Evolutionary conservation across 2,329 filamentous ascomycete genomes (phyloP).

Genomic region (Trematosphaeria pertusa): DNA sequence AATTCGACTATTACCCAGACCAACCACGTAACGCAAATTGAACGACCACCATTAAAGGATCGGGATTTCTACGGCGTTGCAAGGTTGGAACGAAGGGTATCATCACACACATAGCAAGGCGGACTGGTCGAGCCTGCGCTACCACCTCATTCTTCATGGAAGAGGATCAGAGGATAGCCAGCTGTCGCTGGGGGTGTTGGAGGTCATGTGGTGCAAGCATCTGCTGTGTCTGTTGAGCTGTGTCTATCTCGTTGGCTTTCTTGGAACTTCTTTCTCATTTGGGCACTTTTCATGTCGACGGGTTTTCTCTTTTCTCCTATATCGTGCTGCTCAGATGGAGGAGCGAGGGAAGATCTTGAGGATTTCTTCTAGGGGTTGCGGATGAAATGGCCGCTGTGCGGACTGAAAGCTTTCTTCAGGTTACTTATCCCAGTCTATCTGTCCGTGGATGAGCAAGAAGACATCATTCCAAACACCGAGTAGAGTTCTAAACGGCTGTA

Average conservation of each 20-base stretch:
- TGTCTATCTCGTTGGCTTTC: constrained; percentile 9
- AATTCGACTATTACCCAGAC: constrained; percentile 24
- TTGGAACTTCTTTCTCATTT: constrained; percentile 10
- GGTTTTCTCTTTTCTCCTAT: constrained; percentile 20
- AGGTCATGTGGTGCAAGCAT: constrained; percentile 22
- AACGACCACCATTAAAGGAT: constrained; percentile 43
- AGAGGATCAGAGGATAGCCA: constrained; percentile 8
- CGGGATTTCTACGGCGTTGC: constrained; percentile 43
- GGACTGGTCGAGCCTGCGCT: constrained; percentile 42
- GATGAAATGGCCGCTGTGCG: constrained; percentile 40
- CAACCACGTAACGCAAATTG: constrained; percentile 45
- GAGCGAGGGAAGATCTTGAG: constrained; percentile 2
- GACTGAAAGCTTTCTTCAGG: constrained; percentile 35
- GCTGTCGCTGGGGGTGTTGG: constrained; percentile 29
- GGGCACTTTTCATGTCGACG: constrained; percentile 16
- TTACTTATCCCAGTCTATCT: constrained; percentile 27
- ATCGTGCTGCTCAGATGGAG: neutral
- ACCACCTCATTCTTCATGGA: constrained; percentile 10
- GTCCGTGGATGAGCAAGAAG: constrained; percentile 36
- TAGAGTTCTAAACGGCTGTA: too few relatives aligned
- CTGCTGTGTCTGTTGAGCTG: constrained; percentile 23
- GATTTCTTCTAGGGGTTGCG: constrained; percentile 21
- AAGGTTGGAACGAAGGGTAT: constrained; percentile 28
- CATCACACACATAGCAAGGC: constrained; percentile 33
- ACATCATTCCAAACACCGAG: constrained; percentile 31